Base-by-base conservation (phyloP, 139 green algal genomes). In the Coccomyxa sp. region DNA sequence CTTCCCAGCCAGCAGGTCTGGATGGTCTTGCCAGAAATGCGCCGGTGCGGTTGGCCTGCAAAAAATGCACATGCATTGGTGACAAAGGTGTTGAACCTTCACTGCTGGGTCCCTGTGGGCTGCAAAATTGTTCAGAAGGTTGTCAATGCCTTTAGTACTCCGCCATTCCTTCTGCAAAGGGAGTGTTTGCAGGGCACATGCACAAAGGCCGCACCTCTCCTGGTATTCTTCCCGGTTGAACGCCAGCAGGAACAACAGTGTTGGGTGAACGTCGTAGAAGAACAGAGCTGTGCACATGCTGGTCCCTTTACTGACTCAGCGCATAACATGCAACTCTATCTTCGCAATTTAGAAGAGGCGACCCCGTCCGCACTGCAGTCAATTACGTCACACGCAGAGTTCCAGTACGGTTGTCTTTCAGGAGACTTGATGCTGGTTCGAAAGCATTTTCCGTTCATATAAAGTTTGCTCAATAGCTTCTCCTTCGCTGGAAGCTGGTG, bases 171-270 rank as follows among this genome's bases (percentile, higher is more conserved):
- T 33, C 8, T 18, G 64, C 24, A 72, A 8, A 72, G 14, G 14
- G 12, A 72, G 22, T 18, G 10, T 39, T 27, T 54, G 0, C 34
- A 4, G 40, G 5, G 10, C 35, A 72, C 10, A 33, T 27, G 14
- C n/a, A 31, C 36, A 40, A 36, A 79, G 36, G 8, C 5, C 55
- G 12, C 37, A 91, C 90, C 91, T 86, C 7, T 80, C 68, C 6
- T 90, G 79, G n/a, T 83, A 88, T 77, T 96, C 92, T 70, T 96
- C 92, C 10, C 92, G 75, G n/a, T 97, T 97, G 82, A 95, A 96
- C 8, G 86, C 81, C 7, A 96, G 50, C 9, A 97, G 40, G 29
- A 94, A 77, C 58, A 83, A 12, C 27, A 91, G 64, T 1, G 72
- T 34, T 1, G 84, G 79, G 36, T 90, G 82, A 2, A 74, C 70